Base-by-base conservation (phyloP, 1,284 basidiomycete genomes). In the Clitocybe nebularis region DNA sequence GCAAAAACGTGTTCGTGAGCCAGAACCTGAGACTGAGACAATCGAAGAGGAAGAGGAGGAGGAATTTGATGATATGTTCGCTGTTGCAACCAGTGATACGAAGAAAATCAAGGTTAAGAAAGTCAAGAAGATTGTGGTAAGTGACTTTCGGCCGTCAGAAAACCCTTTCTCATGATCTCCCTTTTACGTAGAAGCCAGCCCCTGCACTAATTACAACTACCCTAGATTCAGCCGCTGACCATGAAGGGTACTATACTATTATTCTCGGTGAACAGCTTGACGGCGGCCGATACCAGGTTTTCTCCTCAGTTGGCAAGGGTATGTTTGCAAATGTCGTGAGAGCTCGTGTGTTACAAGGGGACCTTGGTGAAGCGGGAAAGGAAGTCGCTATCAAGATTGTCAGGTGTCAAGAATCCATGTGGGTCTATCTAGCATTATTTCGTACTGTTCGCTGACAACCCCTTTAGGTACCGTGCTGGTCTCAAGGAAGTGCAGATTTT, bases 331-430 rank as follows among this genome's bases (percentile, higher is more conserved):
- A 89, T 37, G 96, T 99, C 28, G 93, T 98, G 16, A 79, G 89
- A 35, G 94, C 94, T 5, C 84, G 90, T 36, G 81, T 96, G 16
- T 69, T 93, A 22, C 79, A 86, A 53, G 78, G 77, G 5, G 88
- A 90, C 24, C 56, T 68, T 2, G 72, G 74, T 46, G 81, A 84
- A 54, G 57, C 67, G 7, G 81, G 81, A 2, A 80, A 78, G 54
- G 94, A 99, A 59, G 94, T 99, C 1, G 96, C 96, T 0, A 97
- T 99, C 67, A 99, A 99, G 67, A 93, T 99, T 51, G 85, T 98
- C 38, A 75, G 96, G 25, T 87, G 84, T 53, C 96, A 99, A 61
- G 95, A 99, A 63, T 92, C 89, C 30, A 99, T 99, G 96, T 94
- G 49, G 53, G 89, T 75, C 22, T 28, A 16, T 25, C 43, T 44